These are phyloP conservation scores for Hericium erinaceus DNA, from an alignment of 768 basidiomycete genomes.

Conservation along the genomic window DNA sequence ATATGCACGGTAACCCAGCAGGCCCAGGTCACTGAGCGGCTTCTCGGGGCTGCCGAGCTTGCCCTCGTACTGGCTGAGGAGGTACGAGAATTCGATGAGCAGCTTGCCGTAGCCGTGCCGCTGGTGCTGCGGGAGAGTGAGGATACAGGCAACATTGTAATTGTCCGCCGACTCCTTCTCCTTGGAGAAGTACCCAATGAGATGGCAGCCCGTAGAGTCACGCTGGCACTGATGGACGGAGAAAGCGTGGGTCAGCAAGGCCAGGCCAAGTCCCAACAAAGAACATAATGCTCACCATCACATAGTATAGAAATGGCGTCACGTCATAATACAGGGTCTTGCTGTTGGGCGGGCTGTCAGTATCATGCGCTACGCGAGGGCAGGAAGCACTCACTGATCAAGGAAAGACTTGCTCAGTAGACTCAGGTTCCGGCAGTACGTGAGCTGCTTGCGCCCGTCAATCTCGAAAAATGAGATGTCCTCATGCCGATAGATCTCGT, in stretches of 20 bases:
- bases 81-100: constrained; percentile 97
- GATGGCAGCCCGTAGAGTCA: constrained; percentile 85
- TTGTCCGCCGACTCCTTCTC: constrained; percentile 98
- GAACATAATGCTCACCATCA: constrained; percentile 58
- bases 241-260: constrained; percentile 2
- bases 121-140: constrained; percentile 97
- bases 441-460: constrained; percentile 90
- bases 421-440: constrained; percentile 96
- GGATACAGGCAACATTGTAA: constrained; percentile 98
- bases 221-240: constrained; percentile 56
- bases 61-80: constrained; percentile 91
- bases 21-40: constrained; percentile 87
- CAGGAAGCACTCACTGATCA: constrained; percentile 67
- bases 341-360: constrained; percentile 29
- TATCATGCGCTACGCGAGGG: background rate
- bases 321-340: constrained; percentile 99
- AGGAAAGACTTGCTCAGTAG: constrained; percentile 96
- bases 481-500: constrained; percentile 98
- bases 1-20: constrained; percentile 89
- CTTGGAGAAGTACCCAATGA: constrained; percentile 98
- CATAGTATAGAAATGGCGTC: constrained; percentile 99
- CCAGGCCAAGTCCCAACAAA: background rate
- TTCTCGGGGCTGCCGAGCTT: constrained; percentile 98
- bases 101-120: constrained; percentile 92
- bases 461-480: constrained; percentile 98